A percentile compares a stretch with the other conserved stretches of the same genome.
phyloP scores from a whole-genome alignment of 2,329 filamentous ascomycete species.

The Ustulina deusta region DNA sequence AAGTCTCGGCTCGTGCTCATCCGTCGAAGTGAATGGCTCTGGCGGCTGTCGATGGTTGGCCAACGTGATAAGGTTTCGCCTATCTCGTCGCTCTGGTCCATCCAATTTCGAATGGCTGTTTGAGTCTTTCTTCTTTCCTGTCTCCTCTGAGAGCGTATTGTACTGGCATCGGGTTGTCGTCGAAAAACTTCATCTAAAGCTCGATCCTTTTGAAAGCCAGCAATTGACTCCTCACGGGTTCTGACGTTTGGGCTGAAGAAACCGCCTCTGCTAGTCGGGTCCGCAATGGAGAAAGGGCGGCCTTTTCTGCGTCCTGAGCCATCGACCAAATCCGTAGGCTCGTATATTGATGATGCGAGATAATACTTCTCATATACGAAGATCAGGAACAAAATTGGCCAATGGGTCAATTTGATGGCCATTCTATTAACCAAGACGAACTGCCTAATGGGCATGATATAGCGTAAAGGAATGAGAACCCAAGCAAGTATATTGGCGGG shows the following conservation, averaged over 20 bases:
- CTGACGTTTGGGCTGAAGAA: constrained; percentile 80
- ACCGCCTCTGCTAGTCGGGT: constrained; percentile 67
- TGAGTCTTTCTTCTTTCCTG: constrained; percentile 79
- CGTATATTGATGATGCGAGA: constrained; percentile 80
- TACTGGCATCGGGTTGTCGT: constrained; percentile 73
- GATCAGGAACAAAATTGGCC: constrained; percentile 87
- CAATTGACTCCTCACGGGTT: constrained; percentile 85
- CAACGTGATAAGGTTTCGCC: constrained; percentile 62
- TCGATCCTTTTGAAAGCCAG: constrained; percentile 88
- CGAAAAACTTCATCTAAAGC: constrained; percentile 93
- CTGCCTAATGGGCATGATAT: constrained; percentile 79
- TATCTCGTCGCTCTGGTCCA: constrained; percentile 75
- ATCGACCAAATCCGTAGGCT: constrained; percentile 88
- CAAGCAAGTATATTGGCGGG: constrained; percentile 93
- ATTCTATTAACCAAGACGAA: constrained; percentile 91
- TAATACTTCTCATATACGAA: constrained; percentile 88
- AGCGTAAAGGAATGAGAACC: constrained; percentile 86
- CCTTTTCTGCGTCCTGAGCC: constrained; percentile 66
- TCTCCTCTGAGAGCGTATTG: constrained; percentile 69
- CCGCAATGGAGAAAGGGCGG: constrained; percentile 67
- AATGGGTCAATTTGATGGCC: constrained; percentile 90
- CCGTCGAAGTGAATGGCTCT: constrained; percentile 63
- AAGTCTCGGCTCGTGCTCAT: constrained; percentile 64
- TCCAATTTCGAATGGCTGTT: constrained; percentile 89
- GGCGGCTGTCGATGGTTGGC: constrained; percentile 61